Evolutionary conservation across 805 yeast species (phyloP), one percentile per base, ranked within the genome.

Genomic region (Candida yuanshanica): DNA sequence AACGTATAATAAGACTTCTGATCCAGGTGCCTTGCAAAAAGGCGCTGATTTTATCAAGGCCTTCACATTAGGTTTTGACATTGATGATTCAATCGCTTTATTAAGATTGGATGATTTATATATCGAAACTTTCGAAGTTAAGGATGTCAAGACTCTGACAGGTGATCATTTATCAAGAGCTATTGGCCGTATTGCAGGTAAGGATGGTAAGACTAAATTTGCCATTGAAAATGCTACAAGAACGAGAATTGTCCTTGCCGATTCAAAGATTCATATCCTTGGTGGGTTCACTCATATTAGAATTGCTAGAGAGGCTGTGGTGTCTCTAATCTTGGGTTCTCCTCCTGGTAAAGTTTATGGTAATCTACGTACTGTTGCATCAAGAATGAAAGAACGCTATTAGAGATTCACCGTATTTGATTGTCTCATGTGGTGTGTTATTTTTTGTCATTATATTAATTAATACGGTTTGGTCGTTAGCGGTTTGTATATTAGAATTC

Each of bases 341-440:
- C 99, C 98, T 32, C 99, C 99, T 31, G 97, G 98, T 50, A 93
- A 93, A 66, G 96, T 93, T 43, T 93, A 93, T 61, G 98, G 98
- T 51, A 93, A 93, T 64, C 74, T 93, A 64, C 85, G 99, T 68
- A 88, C 95, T 29, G 95, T 93, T 52, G 96, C 98, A 36, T 86
- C 97, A 11, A 79, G 99, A 68, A 78, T 93, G 82, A 93, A 93
- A 69, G 99, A 93, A 66, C 81, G 98, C 58, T 93, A 85, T 64
- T 93, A 49, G 46, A 18, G 16, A 22, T 22, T 7, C 24, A 10
- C 24, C 16, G 9, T 14, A 7, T 27, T 27, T 29, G 23, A 22
- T 12, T 33, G 9, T 24, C 18, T 34, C 25, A 35, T 25, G 23
- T 20, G 20, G 26, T 29, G 9, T 9, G 20, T 31, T 17, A 14